A percentile compares a stretch with the other conserved stretches of the same genome.
Conservation (phyloP, 139 green algal species). For the Monoraphidium neglectum region DNA sequence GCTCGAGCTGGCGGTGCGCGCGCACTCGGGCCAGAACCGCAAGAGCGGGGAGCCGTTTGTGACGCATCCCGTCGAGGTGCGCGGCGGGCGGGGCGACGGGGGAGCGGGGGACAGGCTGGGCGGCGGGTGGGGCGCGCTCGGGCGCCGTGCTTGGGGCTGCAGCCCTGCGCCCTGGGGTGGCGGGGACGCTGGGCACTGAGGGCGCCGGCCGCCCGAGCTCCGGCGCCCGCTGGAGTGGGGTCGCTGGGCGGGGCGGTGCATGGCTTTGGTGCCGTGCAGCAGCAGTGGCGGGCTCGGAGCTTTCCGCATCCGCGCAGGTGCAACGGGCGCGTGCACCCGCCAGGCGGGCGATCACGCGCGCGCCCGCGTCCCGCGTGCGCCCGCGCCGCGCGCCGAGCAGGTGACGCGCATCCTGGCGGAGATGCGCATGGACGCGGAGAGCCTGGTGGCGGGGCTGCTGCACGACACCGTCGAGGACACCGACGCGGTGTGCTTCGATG, state of each 20-base stretch:
- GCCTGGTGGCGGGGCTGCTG: slow-evolving; percentile 76
- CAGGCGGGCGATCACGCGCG: too few species aligned
- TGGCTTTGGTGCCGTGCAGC: too few species aligned
- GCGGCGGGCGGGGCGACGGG: slow-evolving; percentile 43
- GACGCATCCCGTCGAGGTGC: slow-evolving; percentile 90
- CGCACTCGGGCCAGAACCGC: slow-evolving; percentile 76
- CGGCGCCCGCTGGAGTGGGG: too few species aligned
- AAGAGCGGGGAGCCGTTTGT: slow-evolving; percentile 91
- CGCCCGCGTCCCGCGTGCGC: too few species aligned
- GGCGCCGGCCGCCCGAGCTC: too few species aligned
- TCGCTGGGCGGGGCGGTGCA: too few species aligned
- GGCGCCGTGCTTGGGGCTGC: too few species aligned
- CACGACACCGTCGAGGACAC: slow-evolving; percentile 95
- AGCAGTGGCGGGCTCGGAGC: too few species aligned
- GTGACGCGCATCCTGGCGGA: slow-evolving; percentile 69
- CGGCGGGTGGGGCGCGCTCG: background rate
- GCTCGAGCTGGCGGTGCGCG: slow-evolving; percentile 69
- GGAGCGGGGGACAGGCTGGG: slow-evolving; percentile 67
- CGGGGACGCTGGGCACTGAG: too few species aligned
- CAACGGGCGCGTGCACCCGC: too few species aligned
- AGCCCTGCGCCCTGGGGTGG: too few species aligned
- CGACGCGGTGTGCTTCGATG: slow-evolving; percentile 74
- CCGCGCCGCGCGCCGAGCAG: background rate
- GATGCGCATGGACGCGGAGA: slow-evolving; percentile 75
- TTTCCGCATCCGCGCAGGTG: too few species aligned